Evolutionary conservation across 306 rosid genomes (phyloP), one percentile per base, ranked within the genome.

Genomic region (Rosa lucieae): DNA sequence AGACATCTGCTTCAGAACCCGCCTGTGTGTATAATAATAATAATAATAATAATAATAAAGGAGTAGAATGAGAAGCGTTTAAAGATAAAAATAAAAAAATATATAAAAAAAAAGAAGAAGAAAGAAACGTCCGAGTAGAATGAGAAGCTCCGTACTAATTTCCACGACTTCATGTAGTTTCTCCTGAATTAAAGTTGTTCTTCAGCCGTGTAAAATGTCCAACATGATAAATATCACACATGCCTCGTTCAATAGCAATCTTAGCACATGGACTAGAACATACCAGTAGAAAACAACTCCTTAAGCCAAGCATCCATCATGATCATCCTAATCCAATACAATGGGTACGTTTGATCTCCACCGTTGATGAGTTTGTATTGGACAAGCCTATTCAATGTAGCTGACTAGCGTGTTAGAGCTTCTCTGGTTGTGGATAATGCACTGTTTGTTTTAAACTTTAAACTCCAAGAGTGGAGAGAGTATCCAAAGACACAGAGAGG

Each of bases 371-470:
- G 68, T 4, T 5, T 6, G 52, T 42, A 47, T 59, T 13, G 67
- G 39, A 74, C 78, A 21, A 7, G 20, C 48, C 51, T 39, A 3
- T 12, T 26, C 51, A 12, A 46, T 43, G 43, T 43, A 43, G 21
- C 43, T 2, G 43, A 44, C 11, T 0, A 13, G 6, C 39, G n/a
- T 29, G 46, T n/a, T 14, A 61, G 44, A 15, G 6, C 63, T 26
- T 26, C 18, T 23, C 47, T 43, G 42, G 47, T 59, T 42, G 18
- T 71, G 43, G 77, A 85, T 76, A 78, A 80, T 29, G 82, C 91
- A 83, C 88, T 85, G 90, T 77, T 78, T 63, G 76, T 40, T 74
- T 46, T 4, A 26, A 14, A 13, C 40, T 56, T 56, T 39, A 72
- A 46, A 72, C 69, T 81, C 15, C 51, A 10, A 5, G 35, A 69